phyloP scores from a whole-genome alignment of 495 filamentous ascomycete species.

The Trichoderma orchidacearum region DNA sequence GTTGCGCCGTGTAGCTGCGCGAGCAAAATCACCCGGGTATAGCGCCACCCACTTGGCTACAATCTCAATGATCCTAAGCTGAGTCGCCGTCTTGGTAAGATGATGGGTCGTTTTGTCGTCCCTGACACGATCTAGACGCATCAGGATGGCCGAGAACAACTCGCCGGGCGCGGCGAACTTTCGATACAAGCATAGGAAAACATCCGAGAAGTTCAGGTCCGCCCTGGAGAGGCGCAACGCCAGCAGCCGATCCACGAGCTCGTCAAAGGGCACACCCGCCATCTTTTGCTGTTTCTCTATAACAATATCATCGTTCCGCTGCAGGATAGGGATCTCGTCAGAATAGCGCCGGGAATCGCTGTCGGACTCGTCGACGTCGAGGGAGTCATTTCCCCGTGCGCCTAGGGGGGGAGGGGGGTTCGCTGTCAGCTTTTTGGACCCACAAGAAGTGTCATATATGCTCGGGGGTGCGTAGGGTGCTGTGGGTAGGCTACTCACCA shows the following conservation, averaged over 20 bases:
- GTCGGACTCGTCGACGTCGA: constrained; percentile 48
- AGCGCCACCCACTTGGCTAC: constrained; percentile 78
- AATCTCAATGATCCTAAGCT: constrained; percentile 71
- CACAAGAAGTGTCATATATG: constrained; percentile 13
- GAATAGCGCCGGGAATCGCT: constrained; percentile 37
- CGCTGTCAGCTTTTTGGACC: constrained; percentile 5
- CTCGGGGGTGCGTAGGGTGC: constrained; percentile 2
- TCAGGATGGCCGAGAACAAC: constrained; percentile 59
- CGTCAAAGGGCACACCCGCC: constrained; percentile 63
- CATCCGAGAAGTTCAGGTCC: constrained; percentile 70
- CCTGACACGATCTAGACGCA: constrained; percentile 56
- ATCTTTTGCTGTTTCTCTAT: constrained; percentile 35
- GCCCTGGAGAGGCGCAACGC: constrained; percentile 68
- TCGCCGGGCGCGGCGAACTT: constrained; percentile 76
- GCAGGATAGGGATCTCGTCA: constrained; percentile 47
- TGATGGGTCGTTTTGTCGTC: constrained; percentile 43
- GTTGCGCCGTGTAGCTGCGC: constrained; percentile 55
- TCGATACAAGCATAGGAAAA: constrained; percentile 89
- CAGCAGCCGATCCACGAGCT: constrained; percentile 77
- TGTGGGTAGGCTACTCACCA: not conserved
- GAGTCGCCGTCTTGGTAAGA: constrained; percentile 59
- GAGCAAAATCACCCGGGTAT: constrained; percentile 87
- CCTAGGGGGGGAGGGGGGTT: not conserved
- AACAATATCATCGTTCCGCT: constrained; percentile 36
- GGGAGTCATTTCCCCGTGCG: constrained; percentile 18